phyloP scores from a whole-genome alignment of 1,284 basidiomycete species.

The Malassezia arunalokei region DNA sequence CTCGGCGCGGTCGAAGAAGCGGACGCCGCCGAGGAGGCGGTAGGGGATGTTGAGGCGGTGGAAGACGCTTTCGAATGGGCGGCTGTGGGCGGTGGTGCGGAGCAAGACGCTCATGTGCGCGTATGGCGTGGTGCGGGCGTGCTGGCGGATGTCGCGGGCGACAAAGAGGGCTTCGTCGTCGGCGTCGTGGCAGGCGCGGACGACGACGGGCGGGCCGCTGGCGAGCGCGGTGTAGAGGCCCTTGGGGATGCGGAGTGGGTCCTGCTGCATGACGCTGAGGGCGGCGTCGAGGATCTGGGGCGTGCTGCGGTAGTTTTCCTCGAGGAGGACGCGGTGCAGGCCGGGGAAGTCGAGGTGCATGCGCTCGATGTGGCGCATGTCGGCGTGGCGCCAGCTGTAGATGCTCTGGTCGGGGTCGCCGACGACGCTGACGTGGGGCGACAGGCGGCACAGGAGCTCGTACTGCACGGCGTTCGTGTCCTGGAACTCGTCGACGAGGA shows the following conservation, averaged over 20 bases:
- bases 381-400: slow-evolving; percentile 68
- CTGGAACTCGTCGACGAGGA: slow-evolving; percentile 83
- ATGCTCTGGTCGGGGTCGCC: slow-evolving; percentile 90
- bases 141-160: slow-evolving; percentile 65
- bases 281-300: slow-evolving; percentile 64
- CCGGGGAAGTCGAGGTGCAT: slow-evolving; percentile 32
- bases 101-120: slow-evolving; percentile 51
- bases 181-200: slow-evolving; percentile 19
- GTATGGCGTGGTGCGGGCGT: slow-evolving; percentile 45
- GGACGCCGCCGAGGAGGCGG: slow-evolving; percentile 65
- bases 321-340: slow-evolving; percentile 58
- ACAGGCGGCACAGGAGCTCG: slow-evolving; percentile 58
- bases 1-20: slow-evolving; percentile 67
- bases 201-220: slow-evolving; percentile 50
- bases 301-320: slow-evolving; percentile 80
- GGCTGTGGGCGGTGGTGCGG: slow-evolving; percentile 69
- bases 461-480: slow-evolving; percentile 82
- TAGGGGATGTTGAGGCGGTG: slow-evolving; percentile 67
- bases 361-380: slow-evolving; percentile 37
- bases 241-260: slow-evolving; percentile 63
- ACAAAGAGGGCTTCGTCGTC: slow-evolving; percentile 48
- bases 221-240: slow-evolving; percentile 64
- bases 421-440: slow-evolving; percentile 58
- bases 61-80: slow-evolving; percentile 63
- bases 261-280: slow-evolving; percentile 68